Evolutionary conservation across 345 rosid species (phyloP).

Genomic region (Cardamine chenopodiifolia): DNA sequence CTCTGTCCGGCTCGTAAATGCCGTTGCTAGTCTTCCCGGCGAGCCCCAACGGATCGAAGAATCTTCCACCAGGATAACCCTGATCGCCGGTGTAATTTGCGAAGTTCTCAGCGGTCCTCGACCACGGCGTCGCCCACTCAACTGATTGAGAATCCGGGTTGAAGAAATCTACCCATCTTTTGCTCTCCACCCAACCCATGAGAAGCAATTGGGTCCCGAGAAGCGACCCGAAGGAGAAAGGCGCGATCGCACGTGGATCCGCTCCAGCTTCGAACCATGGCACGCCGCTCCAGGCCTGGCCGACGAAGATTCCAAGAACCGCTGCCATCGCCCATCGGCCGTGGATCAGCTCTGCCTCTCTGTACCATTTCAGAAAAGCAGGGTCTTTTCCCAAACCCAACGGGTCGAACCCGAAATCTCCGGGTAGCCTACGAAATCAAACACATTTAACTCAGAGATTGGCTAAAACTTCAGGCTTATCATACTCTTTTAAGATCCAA

Average conservation of each 20-base stretch:
- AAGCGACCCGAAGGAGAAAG: conserved; percentile 85
- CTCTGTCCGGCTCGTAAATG: conserved; percentile 69
- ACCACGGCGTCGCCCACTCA: conserved; percentile 99
- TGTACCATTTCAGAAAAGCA: conserved; percentile 94
- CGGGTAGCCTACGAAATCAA: conserved; percentile 70
- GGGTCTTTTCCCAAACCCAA: conserved; percentile 97
- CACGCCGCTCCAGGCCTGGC: conserved; percentile 96
- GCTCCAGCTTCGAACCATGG: conserved; percentile 99
- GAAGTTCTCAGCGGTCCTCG: conserved; percentile 83
- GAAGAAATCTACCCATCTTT: conserved; percentile 98
- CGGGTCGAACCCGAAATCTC: conserved; percentile 95
- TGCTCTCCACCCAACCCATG: conserved; percentile 99
- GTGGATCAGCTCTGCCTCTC: conserved; percentile 97
- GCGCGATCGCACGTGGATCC: conserved; percentile 82
- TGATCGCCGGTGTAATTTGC: conserved; percentile 87
- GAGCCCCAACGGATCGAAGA: conserved; percentile 81
- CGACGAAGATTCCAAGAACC: conserved; percentile 82
- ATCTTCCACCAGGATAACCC: conserved; percentile 97
- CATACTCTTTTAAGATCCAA: not conserved
- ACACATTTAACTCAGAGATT: not conserved
- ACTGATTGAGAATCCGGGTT: conserved; percentile 90
- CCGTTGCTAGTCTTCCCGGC: conserved; percentile 75
- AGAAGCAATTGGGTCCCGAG: conserved; percentile 89
- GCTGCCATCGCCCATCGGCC: conserved; percentile 98
- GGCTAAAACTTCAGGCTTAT: not conserved